Conservation (phyloP, 2,329 filamentous ascomycete genomes). For the Cladophialophora yegresii region DNA sequence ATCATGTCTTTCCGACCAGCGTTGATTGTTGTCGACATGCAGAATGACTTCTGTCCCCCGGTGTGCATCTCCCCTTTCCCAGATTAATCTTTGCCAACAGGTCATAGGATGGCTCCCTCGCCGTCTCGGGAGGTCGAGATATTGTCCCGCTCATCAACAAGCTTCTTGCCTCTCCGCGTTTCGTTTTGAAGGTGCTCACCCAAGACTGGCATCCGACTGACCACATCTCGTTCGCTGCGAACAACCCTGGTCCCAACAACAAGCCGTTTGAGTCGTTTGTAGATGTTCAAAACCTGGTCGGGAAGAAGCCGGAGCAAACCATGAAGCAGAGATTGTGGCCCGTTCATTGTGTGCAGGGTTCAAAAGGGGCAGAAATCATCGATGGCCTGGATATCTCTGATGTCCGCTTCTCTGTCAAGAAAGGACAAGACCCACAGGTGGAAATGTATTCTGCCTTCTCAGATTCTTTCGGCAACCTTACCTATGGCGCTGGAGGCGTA, state of each 20-base stretch:
- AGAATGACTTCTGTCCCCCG: conserved; percentile 92
- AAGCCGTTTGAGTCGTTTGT: conserved; percentile 67
- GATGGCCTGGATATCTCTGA: conserved; percentile 65
- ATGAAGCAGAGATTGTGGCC: conserved; percentile 80
- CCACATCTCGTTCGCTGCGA: conserved; percentile 86
- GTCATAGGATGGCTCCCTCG: conserved; percentile 74
- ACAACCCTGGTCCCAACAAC: conserved; percentile 66
- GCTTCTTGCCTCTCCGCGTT: conserved; percentile 68
- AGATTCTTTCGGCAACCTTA: conserved; percentile 66
- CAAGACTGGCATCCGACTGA: conserved; percentile 83
- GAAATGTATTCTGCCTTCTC: conserved; percentile 96
- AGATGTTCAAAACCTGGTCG: conserved; percentile 56
- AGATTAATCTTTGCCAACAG: conserved; percentile 3
- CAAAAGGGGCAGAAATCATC: conserved; percentile 70
- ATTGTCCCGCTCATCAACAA: conserved; percentile 72
- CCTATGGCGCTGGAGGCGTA: conserved; percentile 42
- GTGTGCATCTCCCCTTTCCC: conserved; percentile 58
- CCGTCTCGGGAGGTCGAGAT: conserved; percentile 71
- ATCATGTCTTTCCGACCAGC: conserved; percentile 52
- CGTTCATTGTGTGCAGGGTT: conserved; percentile 78
- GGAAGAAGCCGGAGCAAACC: conserved; percentile 42
- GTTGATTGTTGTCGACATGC: conserved; percentile 80
- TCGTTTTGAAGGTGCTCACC: conserved; percentile 76
- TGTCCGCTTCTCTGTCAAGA: conserved; percentile 70
- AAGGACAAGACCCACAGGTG: conserved; percentile 71